Percentiles rank a stretch among this genome's conserved stretches.
Evolutionary conservation across 805 yeast genomes (phyloP).

Genomic region (Candida montana): DNA sequence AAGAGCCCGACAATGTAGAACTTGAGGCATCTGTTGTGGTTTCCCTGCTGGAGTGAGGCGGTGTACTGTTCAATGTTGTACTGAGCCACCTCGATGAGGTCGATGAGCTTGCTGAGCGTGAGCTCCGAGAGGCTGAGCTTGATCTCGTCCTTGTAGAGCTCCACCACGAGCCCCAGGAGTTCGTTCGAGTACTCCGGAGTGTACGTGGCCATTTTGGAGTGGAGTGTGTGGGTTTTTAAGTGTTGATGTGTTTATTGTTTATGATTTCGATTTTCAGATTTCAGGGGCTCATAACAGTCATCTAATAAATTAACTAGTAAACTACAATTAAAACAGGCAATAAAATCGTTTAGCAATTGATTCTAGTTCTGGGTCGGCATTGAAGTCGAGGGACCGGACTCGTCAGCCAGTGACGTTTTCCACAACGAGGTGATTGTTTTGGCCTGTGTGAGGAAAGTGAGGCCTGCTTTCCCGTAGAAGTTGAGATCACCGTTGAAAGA

Average conservation of each 20-base stretch:
- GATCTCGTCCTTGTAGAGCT: constrained; percentile 31
- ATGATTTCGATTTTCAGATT: too few species aligned
- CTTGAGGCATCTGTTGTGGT: constrained; percentile 26
- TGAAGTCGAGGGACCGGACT: constrained; percentile 37
- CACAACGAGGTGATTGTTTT: constrained; percentile 70
- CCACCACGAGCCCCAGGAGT: constrained; percentile 25
- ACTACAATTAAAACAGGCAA: too few species aligned
- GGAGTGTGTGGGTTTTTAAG: constrained; percentile 3
- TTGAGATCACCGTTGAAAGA: constrained; percentile 76
- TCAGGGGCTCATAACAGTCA: too few species aligned
- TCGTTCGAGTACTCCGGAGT: constrained; percentile 38
- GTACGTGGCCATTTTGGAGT: constrained; percentile 17
- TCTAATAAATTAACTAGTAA: too few species aligned
- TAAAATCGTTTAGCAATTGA: too few species aligned
- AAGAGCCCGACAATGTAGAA: constrained; percentile 33
- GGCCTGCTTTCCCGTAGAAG: constrained; percentile 74
- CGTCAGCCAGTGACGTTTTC: constrained; percentile 49
- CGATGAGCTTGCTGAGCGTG: constrained; percentile 30
- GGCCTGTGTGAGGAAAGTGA: constrained; percentile 66
- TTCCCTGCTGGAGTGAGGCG: constrained; percentile 14
- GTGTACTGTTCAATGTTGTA: constrained; percentile 30
- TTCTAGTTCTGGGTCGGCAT: constrained; percentile 81
- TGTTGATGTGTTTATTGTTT: neutral
- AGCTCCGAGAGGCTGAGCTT: constrained; percentile 27
- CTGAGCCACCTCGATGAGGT: constrained; percentile 33